These are phyloP conservation scores for Rhynchosporium agropyri DNA, from an alignment of 2,329 filamentous ascomycete species.

Conservation along the genomic window DNA sequence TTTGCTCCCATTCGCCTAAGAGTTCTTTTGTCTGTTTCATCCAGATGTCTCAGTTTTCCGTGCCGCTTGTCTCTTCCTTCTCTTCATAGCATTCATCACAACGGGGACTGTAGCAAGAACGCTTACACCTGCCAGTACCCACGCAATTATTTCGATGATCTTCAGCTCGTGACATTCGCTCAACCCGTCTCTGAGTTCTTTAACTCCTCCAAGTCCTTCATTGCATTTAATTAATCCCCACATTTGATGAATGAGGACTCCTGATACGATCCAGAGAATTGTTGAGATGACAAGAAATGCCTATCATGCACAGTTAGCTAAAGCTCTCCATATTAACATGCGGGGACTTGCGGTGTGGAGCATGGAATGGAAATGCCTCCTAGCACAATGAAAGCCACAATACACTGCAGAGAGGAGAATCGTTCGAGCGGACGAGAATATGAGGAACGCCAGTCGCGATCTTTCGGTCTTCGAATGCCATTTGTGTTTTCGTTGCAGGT, in stretches of 20 bases:
- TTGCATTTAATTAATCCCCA: constrained; percentile 30
- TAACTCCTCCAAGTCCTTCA: constrained; percentile 24
- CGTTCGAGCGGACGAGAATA: constrained; percentile 26
- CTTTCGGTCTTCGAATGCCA: constrained; percentile 27
- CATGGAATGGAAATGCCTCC: constrained; percentile 30
- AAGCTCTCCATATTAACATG: too few relatives aligned
- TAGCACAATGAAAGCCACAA: constrained; percentile 27
- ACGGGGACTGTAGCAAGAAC: constrained; percentile 25
- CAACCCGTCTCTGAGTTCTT: constrained; percentile 27
- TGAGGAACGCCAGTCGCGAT: constrained; percentile 25
- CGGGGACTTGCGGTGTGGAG: constrained; percentile 25
- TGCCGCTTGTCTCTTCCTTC: constrained; percentile 22
- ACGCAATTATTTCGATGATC: constrained; percentile 31
- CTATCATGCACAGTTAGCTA: constrained; percentile 4
- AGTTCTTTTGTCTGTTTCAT: not conserved
- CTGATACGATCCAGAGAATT: constrained; percentile 30
- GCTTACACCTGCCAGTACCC: constrained; percentile 26
- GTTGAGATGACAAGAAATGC: constrained; percentile 29
- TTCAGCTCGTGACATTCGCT: constrained; percentile 32
- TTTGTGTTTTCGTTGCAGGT: constrained; percentile 30
- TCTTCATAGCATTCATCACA: constrained; percentile 30
- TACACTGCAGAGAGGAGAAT: constrained; percentile 29
- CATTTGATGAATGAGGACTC: constrained; percentile 30
- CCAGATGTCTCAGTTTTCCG: constrained; percentile 25
- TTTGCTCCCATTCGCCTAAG: not conserved